A percentile compares a stretch with the other conserved stretches of the same genome.
phyloP scores from a whole-genome alignment of 768 basidiomycete species.

The Crassisporium funariophilum region DNA sequence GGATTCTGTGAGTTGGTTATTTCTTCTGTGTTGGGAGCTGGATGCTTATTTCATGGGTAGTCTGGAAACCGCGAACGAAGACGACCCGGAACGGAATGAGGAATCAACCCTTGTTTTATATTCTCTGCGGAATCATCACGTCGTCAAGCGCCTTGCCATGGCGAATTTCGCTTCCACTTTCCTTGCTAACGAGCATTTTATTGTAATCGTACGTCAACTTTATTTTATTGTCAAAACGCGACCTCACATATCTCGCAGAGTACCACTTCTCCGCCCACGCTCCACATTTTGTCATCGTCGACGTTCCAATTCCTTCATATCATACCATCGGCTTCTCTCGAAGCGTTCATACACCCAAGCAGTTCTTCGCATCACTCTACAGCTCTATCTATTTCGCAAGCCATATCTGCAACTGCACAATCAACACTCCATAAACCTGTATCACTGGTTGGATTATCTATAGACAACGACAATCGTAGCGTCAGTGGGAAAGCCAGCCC shows the following conservation, averaged over 20 bases:
- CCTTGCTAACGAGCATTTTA: slow-evolving; percentile 47
- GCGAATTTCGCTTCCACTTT: slow-evolving; percentile 45
- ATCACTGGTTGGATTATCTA: slow-evolving; percentile 9
- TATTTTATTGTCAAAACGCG: slow-evolving; percentile 1
- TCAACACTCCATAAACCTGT: slow-evolving; percentile 4
- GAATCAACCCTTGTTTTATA: slow-evolving; percentile 31
- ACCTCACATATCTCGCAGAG: slow-evolving; percentile 40
- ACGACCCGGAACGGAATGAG: slow-evolving; percentile 8
- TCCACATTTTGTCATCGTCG: slow-evolving; percentile 58
- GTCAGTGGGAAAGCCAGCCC: slow-evolving; percentile 1
- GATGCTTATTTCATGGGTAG: slow-evolving; percentile 22
- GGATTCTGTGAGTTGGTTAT: slow-evolving; percentile 37
- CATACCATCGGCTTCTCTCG: slow-evolving; percentile 48
- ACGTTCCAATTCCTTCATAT: slow-evolving; percentile 54
- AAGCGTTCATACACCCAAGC: slow-evolving; percentile 36
- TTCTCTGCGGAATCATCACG: slow-evolving; percentile 40
- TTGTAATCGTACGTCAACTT: slow-evolving; percentile 55
- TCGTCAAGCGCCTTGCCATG: slow-evolving; percentile 50
- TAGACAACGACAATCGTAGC: slow-evolving; percentile 5
- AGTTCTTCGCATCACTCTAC: slow-evolving; percentile 12
- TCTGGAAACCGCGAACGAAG: slow-evolving; percentile 17
- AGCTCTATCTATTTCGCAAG: slow-evolving; percentile 16
- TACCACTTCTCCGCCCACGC: slow-evolving; percentile 53
- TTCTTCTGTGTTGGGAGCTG: slow-evolving; percentile 29
- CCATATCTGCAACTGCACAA: slow-evolving; percentile 11